Percentiles rank a stretch among this genome's conserved stretches.
Evolutionary conservation across 164 flowering plant genomes (phyloP).

Genomic region (Sextonia rubra): DNA sequence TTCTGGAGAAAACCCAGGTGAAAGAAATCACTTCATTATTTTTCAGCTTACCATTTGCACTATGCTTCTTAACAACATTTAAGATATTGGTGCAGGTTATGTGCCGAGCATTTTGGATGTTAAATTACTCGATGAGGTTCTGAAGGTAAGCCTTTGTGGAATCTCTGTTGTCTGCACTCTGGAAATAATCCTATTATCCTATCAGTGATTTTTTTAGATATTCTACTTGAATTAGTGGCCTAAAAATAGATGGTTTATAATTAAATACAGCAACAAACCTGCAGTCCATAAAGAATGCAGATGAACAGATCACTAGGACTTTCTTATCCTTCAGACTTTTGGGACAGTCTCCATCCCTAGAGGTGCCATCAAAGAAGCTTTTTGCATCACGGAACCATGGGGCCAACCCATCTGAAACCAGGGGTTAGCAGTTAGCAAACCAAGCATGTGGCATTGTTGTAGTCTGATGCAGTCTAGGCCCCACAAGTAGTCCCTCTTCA

Average conservation of each 20-base stretch:
- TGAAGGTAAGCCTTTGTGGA: conserved; percentile 45
- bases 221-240: too few species aligned
- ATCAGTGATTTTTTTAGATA: too few species aligned
- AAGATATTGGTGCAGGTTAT: conserved; percentile 44
- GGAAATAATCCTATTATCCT: too few species aligned
- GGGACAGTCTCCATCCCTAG: neutral
- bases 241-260: too few species aligned
- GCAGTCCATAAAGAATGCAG: too few species aligned
- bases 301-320: too few species aligned
- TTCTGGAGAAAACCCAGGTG: conserved; percentile 77
- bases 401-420: neutral
- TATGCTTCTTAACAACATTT: conserved; percentile 2
- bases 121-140: conserved; percentile 69
- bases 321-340: neutral
- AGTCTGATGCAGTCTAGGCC: too few species aligned
- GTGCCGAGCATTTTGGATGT: conserved; percentile 72
- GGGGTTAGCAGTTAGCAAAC: too few species aligned
- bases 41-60: neutral
- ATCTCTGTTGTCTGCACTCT: too few species aligned
- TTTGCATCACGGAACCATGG: neutral
- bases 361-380: neutral
- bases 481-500: too few species aligned
- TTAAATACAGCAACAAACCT: too few species aligned
- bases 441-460: too few species aligned
- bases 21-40: conserved; percentile 2